A percentile compares a stretch with the other conserved stretches of the same genome.
phyloP scores from a whole-genome alignment of 805 yeast species.

The Ogataea nitratoaversa region DNA sequence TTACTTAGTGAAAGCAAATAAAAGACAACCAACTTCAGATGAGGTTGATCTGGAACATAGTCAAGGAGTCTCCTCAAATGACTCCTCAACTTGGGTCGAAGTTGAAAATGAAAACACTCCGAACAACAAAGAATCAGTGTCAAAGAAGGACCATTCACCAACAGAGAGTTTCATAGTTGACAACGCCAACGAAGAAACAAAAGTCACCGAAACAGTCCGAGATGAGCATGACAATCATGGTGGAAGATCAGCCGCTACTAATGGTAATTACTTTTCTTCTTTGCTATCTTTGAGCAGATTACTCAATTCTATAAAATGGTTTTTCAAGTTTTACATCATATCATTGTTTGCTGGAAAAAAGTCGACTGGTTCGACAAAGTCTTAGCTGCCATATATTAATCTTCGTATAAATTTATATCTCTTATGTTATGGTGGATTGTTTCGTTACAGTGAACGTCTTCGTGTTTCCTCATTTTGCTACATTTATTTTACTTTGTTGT shows the following conservation, averaged over 20 bases:
- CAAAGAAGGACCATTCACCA: too few species aligned
- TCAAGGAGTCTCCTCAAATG: conserved; percentile 3
- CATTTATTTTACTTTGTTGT: too few species aligned
- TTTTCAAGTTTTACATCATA: conserved; percentile 18
- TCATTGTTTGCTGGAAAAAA: conserved; percentile 10
- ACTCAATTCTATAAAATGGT: conserved; percentile 17
- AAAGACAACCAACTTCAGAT: neutral
- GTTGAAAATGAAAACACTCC: conserved; percentile 7
- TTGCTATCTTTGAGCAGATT: conserved; percentile 11
- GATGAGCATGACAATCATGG: too few species aligned
- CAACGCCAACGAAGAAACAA: too few species aligned
- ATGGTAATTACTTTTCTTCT: conserved; percentile 16
- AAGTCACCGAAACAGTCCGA: neutral
- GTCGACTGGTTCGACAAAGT: neutral
- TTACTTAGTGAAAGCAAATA: neutral
- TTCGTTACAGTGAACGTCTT: too few species aligned
- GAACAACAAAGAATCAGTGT: neutral
- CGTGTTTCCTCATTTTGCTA: too few species aligned
- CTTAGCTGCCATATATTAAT: too few species aligned
- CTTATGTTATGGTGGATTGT: too few species aligned
- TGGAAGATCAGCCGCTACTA: neutral
- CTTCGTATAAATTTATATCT: too few species aligned
- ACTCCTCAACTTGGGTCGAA: conserved; percentile 14
- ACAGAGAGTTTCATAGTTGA: too few species aligned
- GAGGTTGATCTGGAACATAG: neutral